phyloP scores from a whole-genome alignment of 257 asterid species.

The Solanum phureja region DNA sequence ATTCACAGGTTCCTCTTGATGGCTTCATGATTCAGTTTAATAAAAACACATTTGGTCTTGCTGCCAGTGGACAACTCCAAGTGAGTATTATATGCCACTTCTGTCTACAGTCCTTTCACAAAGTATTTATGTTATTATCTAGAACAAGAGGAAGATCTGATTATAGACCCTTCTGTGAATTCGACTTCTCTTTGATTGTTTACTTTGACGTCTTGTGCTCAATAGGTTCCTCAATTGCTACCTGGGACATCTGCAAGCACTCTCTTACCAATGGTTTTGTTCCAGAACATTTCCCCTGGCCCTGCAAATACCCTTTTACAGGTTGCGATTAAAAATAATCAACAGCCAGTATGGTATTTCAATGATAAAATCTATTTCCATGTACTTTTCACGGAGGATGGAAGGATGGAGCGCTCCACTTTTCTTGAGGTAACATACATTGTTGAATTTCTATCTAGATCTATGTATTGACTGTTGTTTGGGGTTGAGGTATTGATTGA shows the following conservation, averaged over 20 bases:
- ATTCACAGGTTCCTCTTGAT: slow-evolving; percentile 68
- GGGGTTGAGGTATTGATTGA: not conserved
- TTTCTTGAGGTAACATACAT: slow-evolving; percentile 67
- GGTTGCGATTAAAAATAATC: slow-evolving; percentile 94
- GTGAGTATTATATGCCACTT: slow-evolving; percentile 23
- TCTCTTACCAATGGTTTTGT: slow-evolving; percentile 86
- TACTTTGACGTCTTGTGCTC: slow-evolving; percentile 5
- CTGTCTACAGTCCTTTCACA: not conserved
- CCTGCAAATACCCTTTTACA: slow-evolving; percentile 80
- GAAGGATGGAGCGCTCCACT: slow-evolving; percentile 81
- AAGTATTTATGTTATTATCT: not conserved
- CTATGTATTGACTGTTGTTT: not conserved
- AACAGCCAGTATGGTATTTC: slow-evolving; percentile 98
- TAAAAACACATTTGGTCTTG: slow-evolving; percentile 96
- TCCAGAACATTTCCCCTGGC: slow-evolving; percentile 77
- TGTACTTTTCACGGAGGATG: slow-evolving; percentile 73
- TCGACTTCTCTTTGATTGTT: not conserved
- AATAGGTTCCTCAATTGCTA: slow-evolving; percentile 69
- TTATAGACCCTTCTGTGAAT: not conserved
- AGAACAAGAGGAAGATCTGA: not conserved
- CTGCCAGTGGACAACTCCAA: slow-evolving; percentile 88
- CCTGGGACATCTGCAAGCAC: slow-evolving; percentile 81
- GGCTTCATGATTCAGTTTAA: slow-evolving; percentile 99
- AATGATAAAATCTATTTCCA: slow-evolving; percentile 54
- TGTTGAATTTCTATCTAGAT: not conserved